phyloP scores from a whole-genome alignment of 2,329 filamentous ascomycete species.

The Fusarium marasasianum region DNA sequence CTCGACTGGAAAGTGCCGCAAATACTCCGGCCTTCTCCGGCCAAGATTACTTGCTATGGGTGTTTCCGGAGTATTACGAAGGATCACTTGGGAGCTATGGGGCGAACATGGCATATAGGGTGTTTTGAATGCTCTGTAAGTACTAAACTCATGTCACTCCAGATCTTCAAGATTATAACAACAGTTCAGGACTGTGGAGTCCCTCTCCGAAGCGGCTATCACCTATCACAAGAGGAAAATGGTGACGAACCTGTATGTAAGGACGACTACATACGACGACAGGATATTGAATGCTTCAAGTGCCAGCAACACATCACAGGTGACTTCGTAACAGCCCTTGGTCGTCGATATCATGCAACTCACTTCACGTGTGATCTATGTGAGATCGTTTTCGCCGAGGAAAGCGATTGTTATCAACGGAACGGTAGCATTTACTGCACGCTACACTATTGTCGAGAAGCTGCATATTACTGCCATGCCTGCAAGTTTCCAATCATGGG shows the following conservation, averaged over 20 bases:
- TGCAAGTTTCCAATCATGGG: not conserved
- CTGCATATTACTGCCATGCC: not conserved
- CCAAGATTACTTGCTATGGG: fast-evolving
- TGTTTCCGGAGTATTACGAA: too few relatives aligned
- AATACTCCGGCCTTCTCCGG: too few relatives aligned
- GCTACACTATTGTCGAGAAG: not conserved
- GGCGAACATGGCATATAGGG: fast-evolving
- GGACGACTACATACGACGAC: not conserved
- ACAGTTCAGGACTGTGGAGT: not conserved
- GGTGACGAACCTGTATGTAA: fast-evolving
- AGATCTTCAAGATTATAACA: not conserved
- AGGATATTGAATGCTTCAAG: not conserved
- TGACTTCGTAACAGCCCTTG: fast-evolving
- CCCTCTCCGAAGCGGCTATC: fast-evolving
- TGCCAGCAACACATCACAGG: fast-evolving
- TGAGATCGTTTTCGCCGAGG: fast-evolving
- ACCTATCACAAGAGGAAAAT: fast-evolving
- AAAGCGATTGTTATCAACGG: fast-evolving
- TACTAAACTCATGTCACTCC: fast-evolving
- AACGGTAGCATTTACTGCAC: fast-evolving
- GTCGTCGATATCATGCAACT: fast-evolving
- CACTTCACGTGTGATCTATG: not conserved
- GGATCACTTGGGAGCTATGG: not conserved
- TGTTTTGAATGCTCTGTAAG: not conserved
- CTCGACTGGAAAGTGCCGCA: fast-evolving